Conservation (phyloP, 768 basidiomycete species). For the Pulveroboletus ravenelii region DNA sequence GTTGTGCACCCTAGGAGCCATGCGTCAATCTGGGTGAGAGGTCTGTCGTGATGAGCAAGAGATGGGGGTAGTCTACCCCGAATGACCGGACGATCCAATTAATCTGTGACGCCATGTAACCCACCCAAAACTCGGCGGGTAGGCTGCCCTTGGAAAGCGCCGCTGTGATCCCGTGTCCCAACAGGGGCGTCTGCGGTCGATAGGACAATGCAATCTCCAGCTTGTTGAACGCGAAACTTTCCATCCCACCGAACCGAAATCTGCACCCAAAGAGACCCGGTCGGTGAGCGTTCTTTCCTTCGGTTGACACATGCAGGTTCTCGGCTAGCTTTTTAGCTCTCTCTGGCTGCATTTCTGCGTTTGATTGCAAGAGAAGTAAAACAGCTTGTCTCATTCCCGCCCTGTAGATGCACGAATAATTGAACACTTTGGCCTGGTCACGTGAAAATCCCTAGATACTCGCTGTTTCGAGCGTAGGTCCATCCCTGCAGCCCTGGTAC, state of each 20-base stretch:
- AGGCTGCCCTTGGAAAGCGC: slow-evolving; percentile 90
- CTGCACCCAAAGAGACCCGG: too few relatives aligned
- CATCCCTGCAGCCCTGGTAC: slow-evolving; percentile 90
- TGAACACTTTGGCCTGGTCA: slow-evolving; percentile 97
- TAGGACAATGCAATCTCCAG: slow-evolving; percentile 91
- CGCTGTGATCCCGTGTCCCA: slow-evolving; percentile 92
- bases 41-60: slow-evolving; percentile 93
- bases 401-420: slow-evolving; percentile 98
- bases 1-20: slow-evolving; percentile 93
- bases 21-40: slow-evolving; percentile 67
- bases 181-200: slow-evolving; percentile 83
- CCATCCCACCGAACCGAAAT: too few relatives aligned
- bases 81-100: slow-evolving; percentile 99
- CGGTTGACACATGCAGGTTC: too few relatives aligned
- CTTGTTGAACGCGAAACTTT: slow-evolving; percentile 98
- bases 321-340: slow-evolving; percentile 78
- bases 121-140: slow-evolving; percentile 72
- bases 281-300: too few relatives aligned
- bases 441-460: slow-evolving; percentile 87
- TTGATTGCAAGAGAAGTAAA: slow-evolving; percentile 80
- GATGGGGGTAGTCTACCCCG: slow-evolving; percentile 96
- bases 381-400: slow-evolving; percentile 94
- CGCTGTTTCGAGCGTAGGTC: slow-evolving; percentile 95
- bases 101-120: slow-evolving; percentile 93
- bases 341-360: slow-evolving; percentile 70